Evolutionary conservation across 2,329 filamentous ascomycete genomes (phyloP).

Genomic region (Spiromastix sp.): DNA sequence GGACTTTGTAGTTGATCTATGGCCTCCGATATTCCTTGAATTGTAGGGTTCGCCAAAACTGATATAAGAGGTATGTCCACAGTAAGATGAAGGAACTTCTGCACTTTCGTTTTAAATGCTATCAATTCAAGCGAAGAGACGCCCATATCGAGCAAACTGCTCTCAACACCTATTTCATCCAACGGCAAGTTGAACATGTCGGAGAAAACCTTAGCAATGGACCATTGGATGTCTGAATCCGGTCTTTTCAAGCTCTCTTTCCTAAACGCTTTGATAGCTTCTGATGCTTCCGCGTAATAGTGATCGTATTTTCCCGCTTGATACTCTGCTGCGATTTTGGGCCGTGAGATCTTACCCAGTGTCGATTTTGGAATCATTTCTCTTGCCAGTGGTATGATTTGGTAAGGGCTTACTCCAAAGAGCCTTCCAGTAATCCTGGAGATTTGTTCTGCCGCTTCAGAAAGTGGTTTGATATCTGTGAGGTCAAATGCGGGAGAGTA

Average conservation of each 20-base stretch:
- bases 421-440: slow-evolving; percentile 9
- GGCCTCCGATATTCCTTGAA: slow-evolving; percentile 18
- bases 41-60: slow-evolving; percentile 26
- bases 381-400: slow-evolving; percentile 19
- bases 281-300: slow-evolving; percentile 8
- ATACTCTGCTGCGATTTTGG: slow-evolving; percentile 23
- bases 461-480: slow-evolving; percentile 15
- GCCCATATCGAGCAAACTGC: slow-evolving; percentile 24
- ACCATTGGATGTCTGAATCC: not conserved
- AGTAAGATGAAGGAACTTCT: slow-evolving; percentile 17
- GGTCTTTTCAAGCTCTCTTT: slow-evolving; percentile 1
- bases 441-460: slow-evolving; percentile 13
- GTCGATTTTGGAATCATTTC: slow-evolving; percentile 24
- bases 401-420: slow-evolving; percentile 12
- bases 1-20: slow-evolving; percentile 12
- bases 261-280: slow-evolving; percentile 8
- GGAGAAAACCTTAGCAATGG: slow-evolving; percentile 1
- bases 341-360: slow-evolving; percentile 33
- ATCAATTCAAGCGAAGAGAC: slow-evolving; percentile 34
- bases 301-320: slow-evolving; percentile 20
- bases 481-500: slow-evolving; percentile 25
- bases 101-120: slow-evolving; percentile 26
- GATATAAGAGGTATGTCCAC: slow-evolving; percentile 28
- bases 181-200: slow-evolving; percentile 1
- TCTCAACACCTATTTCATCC: slow-evolving; percentile 14